Conservation (phyloP, 1,284 basidiomycete genomes). For the Thelephora terrestris region DNA sequence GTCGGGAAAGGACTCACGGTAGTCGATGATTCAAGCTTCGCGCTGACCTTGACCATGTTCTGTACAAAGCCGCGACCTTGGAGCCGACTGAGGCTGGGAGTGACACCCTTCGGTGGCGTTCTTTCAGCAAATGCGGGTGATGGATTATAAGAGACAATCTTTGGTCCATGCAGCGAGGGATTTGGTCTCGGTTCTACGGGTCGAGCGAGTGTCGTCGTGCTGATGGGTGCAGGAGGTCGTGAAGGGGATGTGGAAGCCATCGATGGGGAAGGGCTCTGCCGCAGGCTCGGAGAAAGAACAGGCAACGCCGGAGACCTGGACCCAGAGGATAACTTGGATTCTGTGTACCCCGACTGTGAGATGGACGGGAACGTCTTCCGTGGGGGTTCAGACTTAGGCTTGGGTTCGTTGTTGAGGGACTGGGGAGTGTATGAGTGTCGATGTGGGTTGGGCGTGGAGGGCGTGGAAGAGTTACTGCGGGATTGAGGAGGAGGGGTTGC, state of each 20-base stretch:
- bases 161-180: constrained; percentile 32
- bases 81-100: constrained; percentile 70
- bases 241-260: constrained; percentile 20
- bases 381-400: constrained; percentile 14
- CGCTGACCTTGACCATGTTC: constrained; percentile 62
- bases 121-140: constrained; percentile 54
- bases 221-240: constrained; percentile 10
- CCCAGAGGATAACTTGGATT: constrained; percentile 8
- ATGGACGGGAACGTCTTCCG: constrained; percentile 8
- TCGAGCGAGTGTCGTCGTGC: constrained; percentile 41
- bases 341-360: neutral
- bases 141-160: constrained; percentile 33
- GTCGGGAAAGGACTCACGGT: constrained; percentile 14
- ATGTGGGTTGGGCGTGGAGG: neutral
- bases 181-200: constrained; percentile 44
- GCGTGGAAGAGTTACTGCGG: too few relatives aligned
- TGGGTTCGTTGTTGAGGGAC: constrained; percentile 12
- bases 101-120: constrained; percentile 53
- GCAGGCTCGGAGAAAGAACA: constrained; percentile 8
- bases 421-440: neutral
- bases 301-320: constrained; percentile 17
- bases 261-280: constrained; percentile 22
- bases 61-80: constrained; percentile 77
- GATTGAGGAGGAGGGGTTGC: neutral
- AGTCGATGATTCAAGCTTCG: constrained; percentile 32